These are phyloP conservation scores for Metarhizium humberi DNA, from an alignment of 2,329 filamentous ascomycete species.

Conservation along the genomic window DNA sequence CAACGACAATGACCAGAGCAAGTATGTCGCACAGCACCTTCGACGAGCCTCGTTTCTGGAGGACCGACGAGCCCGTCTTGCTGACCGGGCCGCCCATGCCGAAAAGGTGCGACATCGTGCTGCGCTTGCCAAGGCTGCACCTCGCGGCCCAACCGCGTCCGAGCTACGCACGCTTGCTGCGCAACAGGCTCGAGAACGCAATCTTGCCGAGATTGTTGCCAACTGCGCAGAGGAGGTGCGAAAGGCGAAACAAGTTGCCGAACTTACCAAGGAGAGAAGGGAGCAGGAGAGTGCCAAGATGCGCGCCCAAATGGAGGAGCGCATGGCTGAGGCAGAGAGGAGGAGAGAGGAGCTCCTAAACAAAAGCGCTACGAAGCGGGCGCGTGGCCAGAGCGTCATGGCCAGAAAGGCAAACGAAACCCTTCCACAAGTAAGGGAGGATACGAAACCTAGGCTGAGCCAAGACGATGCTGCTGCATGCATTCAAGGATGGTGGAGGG, in stretches of 20 bases:
- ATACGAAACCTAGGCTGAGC: slow-evolving; percentile 35
- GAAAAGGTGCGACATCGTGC: slow-evolving; percentile 74
- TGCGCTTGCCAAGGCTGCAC: slow-evolving; percentile 61
- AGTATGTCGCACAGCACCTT: slow-evolving; percentile 68
- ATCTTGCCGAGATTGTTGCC: slow-evolving; percentile 72
- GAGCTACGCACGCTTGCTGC: slow-evolving; percentile 72
- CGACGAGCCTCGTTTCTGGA: slow-evolving; percentile 74
- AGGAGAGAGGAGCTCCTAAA: slow-evolving; percentile 56
- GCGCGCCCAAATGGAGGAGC: slow-evolving; percentile 68
- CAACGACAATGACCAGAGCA: slow-evolving; percentile 57
- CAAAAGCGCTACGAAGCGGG: slow-evolving; percentile 41
- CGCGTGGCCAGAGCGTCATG: slow-evolving; percentile 42
- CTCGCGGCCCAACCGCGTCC: slow-evolving; percentile 53
- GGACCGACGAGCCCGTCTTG: slow-evolving; percentile 68
- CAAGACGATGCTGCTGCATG: slow-evolving; percentile 53
- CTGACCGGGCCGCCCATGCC: slow-evolving; percentile 71
- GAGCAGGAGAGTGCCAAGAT: slow-evolving; percentile 63
- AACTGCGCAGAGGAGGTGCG: slow-evolving; percentile 76
- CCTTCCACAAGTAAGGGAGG: slow-evolving; percentile 41
- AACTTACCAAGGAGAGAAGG: slow-evolving; percentile 71
- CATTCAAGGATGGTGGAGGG: slow-evolving; percentile 65
- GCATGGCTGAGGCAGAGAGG: slow-evolving; percentile 66
- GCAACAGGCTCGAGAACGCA: slow-evolving; percentile 68
- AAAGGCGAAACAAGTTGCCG: slow-evolving; percentile 72
- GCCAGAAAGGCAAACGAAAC: slow-evolving; percentile 39